Base-by-base conservation (phyloP, 2,329 filamentous ascomycete genomes). In the Ophiostoma montium region DNA sequence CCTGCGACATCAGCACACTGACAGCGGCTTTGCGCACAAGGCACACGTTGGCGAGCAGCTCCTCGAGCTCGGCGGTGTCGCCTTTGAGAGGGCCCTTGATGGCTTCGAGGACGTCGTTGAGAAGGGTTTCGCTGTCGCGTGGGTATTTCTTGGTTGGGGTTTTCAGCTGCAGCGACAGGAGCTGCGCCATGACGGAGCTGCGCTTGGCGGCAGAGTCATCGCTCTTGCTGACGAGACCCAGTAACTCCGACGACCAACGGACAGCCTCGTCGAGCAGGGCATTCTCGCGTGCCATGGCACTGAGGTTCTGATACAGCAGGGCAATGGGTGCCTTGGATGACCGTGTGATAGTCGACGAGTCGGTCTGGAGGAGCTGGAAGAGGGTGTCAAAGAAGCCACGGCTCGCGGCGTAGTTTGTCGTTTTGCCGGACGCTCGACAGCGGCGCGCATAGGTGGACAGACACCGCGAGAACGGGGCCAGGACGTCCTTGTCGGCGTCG, bases 391-490 rank as follows among this genome's bases (percentile, higher is more conserved):
- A 64, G 2, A 60, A 60, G 2, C 63, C 60, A 5, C 61, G 57
- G 41, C 66, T 66, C 11, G 65, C 55, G 3, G 66, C 63, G 51
- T 71, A 75, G 11, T 63, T 65, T 7, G 64, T 57, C 3, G 51
- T 2, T 12, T 48, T 50, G 0, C 65, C 54, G 1, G 60, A 57
- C 0, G 64, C 52, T 5, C 63, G 60, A 9, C 62, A 66, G 48
- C 82, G 72, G 50, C 81, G 70, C 15, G 69, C 64, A 55, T 80
- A 84, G 1, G 82, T 74, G 10, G 70, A 66, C 16, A 84, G 57
- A 54, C 78, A 87, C 47, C 75, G 76, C 0, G 73, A 70, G 45
- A 86, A 73, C 0, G 83, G 82, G 1, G 75, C 68, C n/a, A 82
- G 58, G 7, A 88, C 62, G 13, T 87, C 82, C 50, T 78, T 79